These are phyloP conservation scores for Chaetomium cochliodes DNA, from an alignment of 495 filamentous ascomycete species.

Conservation along the genomic window DNA sequence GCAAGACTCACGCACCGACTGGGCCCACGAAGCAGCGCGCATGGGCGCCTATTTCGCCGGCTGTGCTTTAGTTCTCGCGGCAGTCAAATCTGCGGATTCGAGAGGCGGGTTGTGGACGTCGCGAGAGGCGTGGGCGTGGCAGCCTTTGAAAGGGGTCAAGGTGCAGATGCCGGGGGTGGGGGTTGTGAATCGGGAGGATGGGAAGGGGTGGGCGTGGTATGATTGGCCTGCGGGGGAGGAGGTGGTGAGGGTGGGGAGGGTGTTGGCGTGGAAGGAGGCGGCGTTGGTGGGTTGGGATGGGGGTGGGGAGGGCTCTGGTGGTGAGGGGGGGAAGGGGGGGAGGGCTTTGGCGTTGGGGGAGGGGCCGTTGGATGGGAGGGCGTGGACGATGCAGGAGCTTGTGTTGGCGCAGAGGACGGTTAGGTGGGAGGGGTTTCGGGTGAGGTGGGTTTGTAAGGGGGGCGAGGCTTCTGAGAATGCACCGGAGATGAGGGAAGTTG, in stretches of 20 bases:
- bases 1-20: not conserved
- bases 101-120: not conserved
- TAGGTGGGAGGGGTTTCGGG: slow-evolving; percentile 1
- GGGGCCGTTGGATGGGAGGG: slow-evolving; percentile 6
- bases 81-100: not conserved
- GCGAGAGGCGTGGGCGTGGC: not conserved
- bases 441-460: slow-evolving; percentile 1
- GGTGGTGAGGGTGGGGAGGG: not conserved
- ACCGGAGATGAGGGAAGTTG: not conserved
- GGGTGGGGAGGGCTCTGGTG: not conserved
- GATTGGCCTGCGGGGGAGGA: not conserved
- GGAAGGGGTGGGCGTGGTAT: not conserved
- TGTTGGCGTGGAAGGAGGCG: not conserved
- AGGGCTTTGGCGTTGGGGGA: not conserved
- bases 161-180: not conserved
- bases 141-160: not conserved
- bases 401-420: not conserved
- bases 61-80: not conserved
- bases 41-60: not conserved
- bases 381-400: slow-evolving; percentile 3
- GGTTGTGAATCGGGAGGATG: not conserved
- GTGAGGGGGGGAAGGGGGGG: too few species aligned
- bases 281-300: not conserved
- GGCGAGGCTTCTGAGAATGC: not conserved
- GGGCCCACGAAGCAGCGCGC: not conserved